Conservation (phyloP, 1,284 basidiomycete species). For the Coniferiporia sulphurascens region DNA sequence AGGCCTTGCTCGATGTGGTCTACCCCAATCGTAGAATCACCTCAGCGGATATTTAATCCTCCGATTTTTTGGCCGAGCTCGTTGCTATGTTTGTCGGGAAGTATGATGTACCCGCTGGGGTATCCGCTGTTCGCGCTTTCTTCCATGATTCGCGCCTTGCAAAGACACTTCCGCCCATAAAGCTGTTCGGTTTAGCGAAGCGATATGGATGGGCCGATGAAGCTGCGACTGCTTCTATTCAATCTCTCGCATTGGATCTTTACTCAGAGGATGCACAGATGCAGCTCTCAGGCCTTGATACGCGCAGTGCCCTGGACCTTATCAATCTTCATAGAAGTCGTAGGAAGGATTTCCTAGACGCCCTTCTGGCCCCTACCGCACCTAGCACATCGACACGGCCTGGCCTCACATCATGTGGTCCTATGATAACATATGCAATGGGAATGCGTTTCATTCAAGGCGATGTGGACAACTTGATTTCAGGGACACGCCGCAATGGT, state of each 20-base stretch:
- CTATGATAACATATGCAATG: neutral
- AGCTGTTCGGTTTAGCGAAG: slow-evolving; percentile 36
- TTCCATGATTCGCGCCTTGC: neutral
- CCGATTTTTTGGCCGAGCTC: neutral
- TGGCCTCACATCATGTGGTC: too few relatives aligned
- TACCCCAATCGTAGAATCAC: neutral
- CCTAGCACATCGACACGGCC: too few relatives aligned
- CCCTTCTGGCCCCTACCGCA: too few relatives aligned
- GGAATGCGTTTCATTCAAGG: neutral
- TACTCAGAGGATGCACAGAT: neutral
- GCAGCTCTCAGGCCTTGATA: neutral
- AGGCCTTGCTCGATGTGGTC: slow-evolving; percentile 1
- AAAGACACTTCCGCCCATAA: slow-evolving; percentile 29
- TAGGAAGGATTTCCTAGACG: neutral
- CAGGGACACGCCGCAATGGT: neutral
- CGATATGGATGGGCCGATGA: slow-evolving; percentile 41
- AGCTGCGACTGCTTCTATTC: slow-evolving; percentile 33
- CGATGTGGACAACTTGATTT: neutral
- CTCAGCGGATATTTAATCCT: neutral
- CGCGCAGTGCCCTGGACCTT: neutral
- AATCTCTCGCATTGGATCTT: slow-evolving; percentile 35
- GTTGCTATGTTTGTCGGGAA: slow-evolving; percentile 6
- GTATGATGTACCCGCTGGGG: slow-evolving; percentile 7
- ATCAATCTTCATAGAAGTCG: neutral
- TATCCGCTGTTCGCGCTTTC: neutral